Conservation (phyloP, 148 eudicot species). For the Chenopodium quinoa region DNA sequence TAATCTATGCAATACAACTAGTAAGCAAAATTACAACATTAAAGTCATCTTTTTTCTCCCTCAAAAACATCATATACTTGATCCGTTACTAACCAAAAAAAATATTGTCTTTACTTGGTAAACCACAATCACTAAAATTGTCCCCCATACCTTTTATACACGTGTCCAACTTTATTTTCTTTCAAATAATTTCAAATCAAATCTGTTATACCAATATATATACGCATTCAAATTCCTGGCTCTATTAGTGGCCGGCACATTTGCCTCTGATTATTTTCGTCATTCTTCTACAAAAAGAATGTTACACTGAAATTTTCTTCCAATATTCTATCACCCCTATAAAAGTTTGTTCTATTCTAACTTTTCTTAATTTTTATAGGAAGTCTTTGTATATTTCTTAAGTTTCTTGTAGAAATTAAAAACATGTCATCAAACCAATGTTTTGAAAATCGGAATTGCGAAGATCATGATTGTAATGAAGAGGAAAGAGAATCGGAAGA, state of each 20-base stretch:
- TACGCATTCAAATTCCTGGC: not conserved
- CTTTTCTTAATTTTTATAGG: not conserved
- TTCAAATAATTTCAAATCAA: slow-evolving; percentile 11
- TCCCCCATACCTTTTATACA: not conserved
- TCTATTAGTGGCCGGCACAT: slow-evolving; percentile 31
- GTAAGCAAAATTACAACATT: not conserved
- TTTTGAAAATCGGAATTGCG: slow-evolving; percentile 1
- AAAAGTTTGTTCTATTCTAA: not conserved
- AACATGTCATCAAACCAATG: slow-evolving; percentile 14
- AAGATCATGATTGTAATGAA: not conserved
- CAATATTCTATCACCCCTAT: slow-evolving; percentile 13
- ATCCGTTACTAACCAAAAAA: not conserved
- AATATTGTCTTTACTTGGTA: slow-evolving; percentile 1
- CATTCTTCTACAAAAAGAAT: slow-evolving; percentile 9
- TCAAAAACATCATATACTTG: not conserved
- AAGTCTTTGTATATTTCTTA: not conserved
- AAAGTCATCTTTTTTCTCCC: not conserved
- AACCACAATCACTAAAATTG: slow-evolving; percentile 7
- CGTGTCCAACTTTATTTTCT: slow-evolving; percentile 13
- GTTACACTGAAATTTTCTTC: not conserved
- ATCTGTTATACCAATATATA: slow-evolving; percentile 10
- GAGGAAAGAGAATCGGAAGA: slow-evolving; percentile 50
- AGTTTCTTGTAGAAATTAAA: not conserved
- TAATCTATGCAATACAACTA: too few relatives aligned
- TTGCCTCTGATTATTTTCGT: slow-evolving; percentile 4